A percentile compares a stretch with the other conserved stretches of the same genome.
phyloP scores from a whole-genome alignment of 2,329 filamentous ascomycete species.

The Bertia moriformis region DNA sequence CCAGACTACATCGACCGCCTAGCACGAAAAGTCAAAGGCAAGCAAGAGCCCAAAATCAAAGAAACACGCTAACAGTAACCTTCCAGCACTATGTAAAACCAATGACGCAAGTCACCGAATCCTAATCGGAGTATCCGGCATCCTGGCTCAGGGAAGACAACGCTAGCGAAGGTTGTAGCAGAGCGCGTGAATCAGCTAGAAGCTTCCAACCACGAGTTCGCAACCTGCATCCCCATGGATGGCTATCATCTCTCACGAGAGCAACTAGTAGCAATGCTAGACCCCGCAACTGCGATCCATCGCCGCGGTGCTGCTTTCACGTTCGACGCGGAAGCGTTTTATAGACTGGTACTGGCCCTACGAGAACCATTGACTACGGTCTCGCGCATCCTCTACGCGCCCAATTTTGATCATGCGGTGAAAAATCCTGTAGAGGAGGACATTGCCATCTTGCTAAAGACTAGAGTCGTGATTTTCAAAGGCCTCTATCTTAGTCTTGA shows the following conservation, averaged over 20 bases:
- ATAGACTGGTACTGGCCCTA: constrained; percentile 49
- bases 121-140: constrained; percentile 76
- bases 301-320: constrained; percentile 86
- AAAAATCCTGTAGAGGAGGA: constrained; percentile 64
- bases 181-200: constrained; percentile 43
- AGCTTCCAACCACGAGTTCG: constrained; percentile 30
- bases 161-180: constrained; percentile 48
- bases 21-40: background rate
- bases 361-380: constrained; percentile 39
- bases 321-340: constrained; percentile 69
- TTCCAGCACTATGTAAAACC: background rate
- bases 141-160: constrained; percentile 75
- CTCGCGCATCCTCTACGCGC: constrained; percentile 52
- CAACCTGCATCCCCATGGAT: constrained; percentile 80
- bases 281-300: constrained; percentile 61
- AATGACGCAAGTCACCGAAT: constrained; percentile 30
- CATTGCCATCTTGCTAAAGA: constrained; percentile 44
- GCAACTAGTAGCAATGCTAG: constrained; percentile 67
- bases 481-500: constrained; percentile 66
- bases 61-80: background rate
- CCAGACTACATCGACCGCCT: no score
- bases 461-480: constrained; percentile 63
- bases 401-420: constrained; percentile 65
- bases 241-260: constrained; percentile 82
- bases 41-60: constrained; percentile 9